Base-by-base conservation (phyloP, 352 stramenopile genomes). In the Globisporangium uncinulatum region DNA sequence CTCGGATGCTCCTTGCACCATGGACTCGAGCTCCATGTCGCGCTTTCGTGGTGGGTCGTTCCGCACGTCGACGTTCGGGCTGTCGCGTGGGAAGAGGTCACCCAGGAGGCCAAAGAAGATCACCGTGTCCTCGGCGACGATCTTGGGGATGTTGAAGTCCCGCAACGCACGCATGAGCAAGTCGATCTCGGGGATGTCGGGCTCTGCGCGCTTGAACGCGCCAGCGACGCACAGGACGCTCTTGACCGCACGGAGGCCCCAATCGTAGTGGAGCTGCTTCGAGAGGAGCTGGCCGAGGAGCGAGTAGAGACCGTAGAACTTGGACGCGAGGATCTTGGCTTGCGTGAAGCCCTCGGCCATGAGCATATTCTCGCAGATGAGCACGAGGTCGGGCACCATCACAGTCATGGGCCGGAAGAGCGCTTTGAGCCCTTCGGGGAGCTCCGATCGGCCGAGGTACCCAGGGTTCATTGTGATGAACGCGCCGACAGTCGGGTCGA, bases 401-500 rank as follows among this genome's bases (percentile, higher is more conserved):
- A 98, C 91, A 14, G 94, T 98, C 85, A 98, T 98, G 14, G 95
- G 94, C 5, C 95, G 84, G 71, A 98, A 98, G 3, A 98, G 67
- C 7, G 92, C 92, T 65, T 98, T 98, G 8, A 98, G 71, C 32
- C 92, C 94, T 79, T 98, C 94, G 6, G 95, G 94, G 6, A 98
- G 76, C 62, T 98, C 94, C 0, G 86, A 97, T 15, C 94, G 89
- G 43, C 94, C 94, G 20, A 98, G 70, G 66, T 98, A 98, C 14
- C 94, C 95, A 4, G 95, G 95, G 65, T 98, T 98, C 95, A 98
- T 98, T 15, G 95, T 98, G 61, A 98, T 98, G 66, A 97, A 98
- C 8, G 90, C 94, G 37, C 95, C 95, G 50, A 96, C 95, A 0
- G 86, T 93, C 7, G 91, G 89, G 65, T 98, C 92, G 4, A 98